Evolutionary conservation across 257 asterid genomes (phyloP).

Genomic region (Dorcoceras hygrometricum): DNA sequence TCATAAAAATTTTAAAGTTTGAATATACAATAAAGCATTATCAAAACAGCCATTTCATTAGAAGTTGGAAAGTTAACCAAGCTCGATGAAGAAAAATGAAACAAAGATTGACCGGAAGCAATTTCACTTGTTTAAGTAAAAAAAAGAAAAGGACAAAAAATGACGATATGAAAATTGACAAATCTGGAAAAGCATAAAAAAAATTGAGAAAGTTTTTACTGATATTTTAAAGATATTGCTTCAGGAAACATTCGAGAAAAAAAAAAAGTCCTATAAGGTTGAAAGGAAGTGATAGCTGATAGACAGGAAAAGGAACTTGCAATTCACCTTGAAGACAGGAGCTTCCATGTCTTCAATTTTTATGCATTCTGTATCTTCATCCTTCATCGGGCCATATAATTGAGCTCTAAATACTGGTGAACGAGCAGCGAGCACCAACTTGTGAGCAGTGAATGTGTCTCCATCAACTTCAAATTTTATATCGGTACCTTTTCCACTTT

Average conservation of each 20-base stretch:
- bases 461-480: slow-evolving; percentile 70
- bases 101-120: background rate
- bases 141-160: background rate
- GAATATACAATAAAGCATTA: background rate
- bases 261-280: background rate
- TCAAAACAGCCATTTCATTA: background rate
- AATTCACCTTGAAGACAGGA: slow-evolving; percentile 77
- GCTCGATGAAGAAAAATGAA: background rate
- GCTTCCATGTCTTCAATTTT: slow-evolving; percentile 79
- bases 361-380: slow-evolving; percentile 60
- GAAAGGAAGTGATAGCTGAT: background rate
- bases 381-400: slow-evolving; percentile 94
- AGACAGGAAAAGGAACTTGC: slow-evolving; percentile 13
- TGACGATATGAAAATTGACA: background rate
- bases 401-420: slow-evolving; percentile 96
- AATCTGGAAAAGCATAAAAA: background rate
- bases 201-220: too few relatives aligned
- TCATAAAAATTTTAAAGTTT: background rate
- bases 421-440: slow-evolving; percentile 91
- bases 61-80: background rate
- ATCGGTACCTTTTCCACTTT: slow-evolving; percentile 72
- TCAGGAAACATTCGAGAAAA: too few relatives aligned
- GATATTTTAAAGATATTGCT: too few relatives aligned
- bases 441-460: slow-evolving; percentile 75
- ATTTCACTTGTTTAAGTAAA: background rate